Base-by-base conservation (phyloP, 352 stramenopile genomes). In the Pythium folliculosum region DNA sequence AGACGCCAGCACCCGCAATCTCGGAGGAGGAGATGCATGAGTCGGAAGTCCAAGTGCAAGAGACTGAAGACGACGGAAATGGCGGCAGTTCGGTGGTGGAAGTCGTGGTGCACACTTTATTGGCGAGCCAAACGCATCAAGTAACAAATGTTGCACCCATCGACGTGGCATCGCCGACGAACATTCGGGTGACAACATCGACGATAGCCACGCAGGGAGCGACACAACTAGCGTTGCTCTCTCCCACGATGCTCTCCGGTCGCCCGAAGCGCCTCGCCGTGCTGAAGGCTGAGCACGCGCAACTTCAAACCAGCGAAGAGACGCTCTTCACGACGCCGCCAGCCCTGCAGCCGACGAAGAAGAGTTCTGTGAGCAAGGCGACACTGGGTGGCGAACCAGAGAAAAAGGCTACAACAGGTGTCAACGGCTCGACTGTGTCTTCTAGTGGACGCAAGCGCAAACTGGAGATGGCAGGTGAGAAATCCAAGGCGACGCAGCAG, bases 261-360 rank as follows among this genome's bases (percentile, higher is more conserved):
- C 79, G 84, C 8, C 75, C 77, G 3, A 93, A 86, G 65, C 78
- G 82, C 40, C 73, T 84, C 53, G 81, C 78, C 1, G 84, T 81
- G 35, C 50, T 91, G 21, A 67, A 65, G 5, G 73, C 79, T 7
- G 79, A 89, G 56, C 52, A 71, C 13, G 38, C 65, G 27, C 58
- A 61, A 47, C 47, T 67, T 10, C 17, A 60, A 16, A 19, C 40
- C 19, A 25, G 13, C 10, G 35, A 52, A 49, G 51, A 65, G 6
- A 4, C 40, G 13, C 5, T 60, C n/a, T 70, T 74, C 62, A 62
- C 61, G 60, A 75, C 69, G n/a, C 63, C 60, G 16, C 63, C 63
- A 2, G n/a, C 50, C 6, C 2, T 49, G 22, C 30, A 43, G 14
- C 49, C 51, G 4, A 49, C 51, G 1, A 65, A 55, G 13, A 62